These are phyloP conservation scores for Quercus cerris DNA, from an alignment of 306 rosid species.

Conservation along the genomic window DNA sequence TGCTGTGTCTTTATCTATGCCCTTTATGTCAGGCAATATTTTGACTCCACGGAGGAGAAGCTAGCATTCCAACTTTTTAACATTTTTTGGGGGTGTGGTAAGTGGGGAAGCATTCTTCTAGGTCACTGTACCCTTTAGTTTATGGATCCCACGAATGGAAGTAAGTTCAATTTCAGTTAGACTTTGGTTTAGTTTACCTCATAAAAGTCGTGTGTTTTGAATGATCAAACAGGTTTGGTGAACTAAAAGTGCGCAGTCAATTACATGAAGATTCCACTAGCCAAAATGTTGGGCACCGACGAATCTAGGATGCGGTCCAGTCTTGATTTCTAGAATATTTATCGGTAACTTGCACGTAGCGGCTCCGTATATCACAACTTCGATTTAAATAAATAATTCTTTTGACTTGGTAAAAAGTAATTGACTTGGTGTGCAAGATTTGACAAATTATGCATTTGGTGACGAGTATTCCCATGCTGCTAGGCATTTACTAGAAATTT, in stretches of 20 bases:
- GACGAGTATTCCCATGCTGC: not conserved
- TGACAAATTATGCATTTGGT: not conserved
- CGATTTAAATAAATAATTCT: not conserved
- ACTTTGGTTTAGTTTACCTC: not conserved
- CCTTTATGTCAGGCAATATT: too few relatives aligned
- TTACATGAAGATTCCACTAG: not conserved
- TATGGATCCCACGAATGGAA: not conserved
- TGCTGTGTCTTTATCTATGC: too few relatives aligned
- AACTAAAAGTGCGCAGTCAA: not conserved
- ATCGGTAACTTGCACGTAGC: not conserved
- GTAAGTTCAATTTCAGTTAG: not conserved
- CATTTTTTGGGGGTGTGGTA: too few relatives aligned
- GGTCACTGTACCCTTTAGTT: not conserved
- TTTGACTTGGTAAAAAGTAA: not conserved
- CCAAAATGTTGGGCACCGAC: not conserved
- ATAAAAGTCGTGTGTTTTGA: not conserved
- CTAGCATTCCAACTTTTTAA: too few relatives aligned
- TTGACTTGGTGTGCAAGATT: not conserved
- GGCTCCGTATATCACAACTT: not conserved
- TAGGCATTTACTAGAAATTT: too few relatives aligned
- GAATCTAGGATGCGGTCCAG: not conserved
- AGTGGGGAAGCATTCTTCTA: too few relatives aligned
- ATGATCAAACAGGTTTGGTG: not conserved
- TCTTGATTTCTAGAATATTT: not conserved
- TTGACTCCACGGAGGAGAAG: not conserved